Evolutionary conservation across 345 rosid species (phyloP), one percentile per base, ranked within the genome.

Genomic region (Arabis alpina): DNA sequence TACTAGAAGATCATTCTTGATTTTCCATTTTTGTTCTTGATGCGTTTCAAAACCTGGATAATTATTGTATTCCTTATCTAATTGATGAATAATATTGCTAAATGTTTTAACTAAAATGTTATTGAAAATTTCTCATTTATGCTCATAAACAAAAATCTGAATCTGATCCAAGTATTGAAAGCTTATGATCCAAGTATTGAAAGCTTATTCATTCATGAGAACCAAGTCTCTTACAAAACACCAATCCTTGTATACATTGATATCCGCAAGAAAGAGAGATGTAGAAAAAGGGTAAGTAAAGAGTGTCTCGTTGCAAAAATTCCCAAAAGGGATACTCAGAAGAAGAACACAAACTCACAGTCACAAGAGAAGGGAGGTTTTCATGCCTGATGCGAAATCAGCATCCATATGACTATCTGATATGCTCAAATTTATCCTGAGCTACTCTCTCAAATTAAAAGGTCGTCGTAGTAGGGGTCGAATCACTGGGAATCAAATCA

Each of bases 241-340:
- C 59, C 52, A 72, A 64, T 63, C 70, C 50, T 37, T 23, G 36
- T 64, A 47, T 64, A 47, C 70, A 64, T 12, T 48, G 42, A 51
- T 66, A 58, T 7, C 55, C 1, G 42, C 19, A 19, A 19, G 23
- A 19, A 19, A 19, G 23, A 19, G 23, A 66, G 30, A 76, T 56
- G 16, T 57, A 63, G 64, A 69, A 44, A 70, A 27, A 64, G 28
- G 59, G 52, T 1, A 57, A 30, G 66, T 43, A 66, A 66, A 55
- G 61, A 52, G 37, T 41, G 56, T 57, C 36, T 64, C 30, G 24
- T 65, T 13, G 72, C 80, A 76, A 76, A 76, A 76, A 72, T 76
- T 76, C 69, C 80, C 80, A 36, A 62, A 75, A 66, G 30, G 64
- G 72, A 60, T 65, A 64, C 71, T 71, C 63, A 36, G 50, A 74